These are phyloP conservation scores for Ustilago esculenta DNA, from an alignment of 1,284 basidiomycete species.

Conservation along the genomic window DNA sequence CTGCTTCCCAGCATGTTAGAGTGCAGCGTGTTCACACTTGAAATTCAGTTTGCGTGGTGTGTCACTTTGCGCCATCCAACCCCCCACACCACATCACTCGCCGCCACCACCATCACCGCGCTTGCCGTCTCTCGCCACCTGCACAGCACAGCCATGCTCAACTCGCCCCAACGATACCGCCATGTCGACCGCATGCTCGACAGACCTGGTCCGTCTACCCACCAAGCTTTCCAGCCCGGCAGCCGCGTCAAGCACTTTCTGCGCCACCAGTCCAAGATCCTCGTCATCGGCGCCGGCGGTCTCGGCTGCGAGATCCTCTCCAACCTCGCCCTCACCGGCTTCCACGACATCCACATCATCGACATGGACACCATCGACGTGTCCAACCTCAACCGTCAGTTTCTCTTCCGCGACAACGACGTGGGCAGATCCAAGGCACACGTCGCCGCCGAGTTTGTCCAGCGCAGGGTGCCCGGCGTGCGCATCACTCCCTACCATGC, in stretches of 20 bases:
- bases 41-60: too few species aligned
- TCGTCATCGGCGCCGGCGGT: constrained; percentile 79
- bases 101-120: too few species aligned
- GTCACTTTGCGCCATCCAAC: too few species aligned
- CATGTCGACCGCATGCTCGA: constrained; percentile 76
- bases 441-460: constrained; percentile 84
- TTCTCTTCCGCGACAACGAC: constrained; percentile 90
- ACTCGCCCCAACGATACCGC: constrained; percentile 28
- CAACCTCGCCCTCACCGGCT: constrained; percentile 74
- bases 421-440: constrained; percentile 94
- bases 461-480: constrained; percentile 90
- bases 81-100: too few species aligned
- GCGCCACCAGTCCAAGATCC: constrained; percentile 83
- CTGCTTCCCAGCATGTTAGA: too few species aligned
- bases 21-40: too few species aligned
- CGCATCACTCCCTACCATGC: constrained; percentile 95
- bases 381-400: constrained; percentile 97
- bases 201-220: constrained; percentile 72
- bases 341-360: constrained; percentile 98
- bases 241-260: constrained; percentile 83
- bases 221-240: constrained; percentile 52
- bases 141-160: too few species aligned
- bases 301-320: constrained; percentile 66
- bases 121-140: too few species aligned
- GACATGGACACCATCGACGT: constrained; percentile 99